Evolutionary conservation across 2,329 filamentous ascomycete genomes (phyloP).

Genomic region (Zopfia rhizophila): DNA sequence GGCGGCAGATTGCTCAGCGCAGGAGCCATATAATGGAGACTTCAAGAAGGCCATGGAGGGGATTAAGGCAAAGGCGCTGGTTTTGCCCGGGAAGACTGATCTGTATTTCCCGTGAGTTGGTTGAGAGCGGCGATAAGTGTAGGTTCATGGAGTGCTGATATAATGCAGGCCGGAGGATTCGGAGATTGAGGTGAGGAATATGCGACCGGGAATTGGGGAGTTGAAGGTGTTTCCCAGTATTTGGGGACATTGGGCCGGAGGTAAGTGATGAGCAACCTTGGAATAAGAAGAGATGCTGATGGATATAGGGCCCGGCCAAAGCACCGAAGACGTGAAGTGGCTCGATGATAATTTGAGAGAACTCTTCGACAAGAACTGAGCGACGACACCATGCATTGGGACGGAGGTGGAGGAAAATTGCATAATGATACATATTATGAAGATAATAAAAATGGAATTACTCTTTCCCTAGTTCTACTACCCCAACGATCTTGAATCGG

Average conservation of each 20-base stretch:
- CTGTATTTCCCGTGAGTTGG: constrained; percentile 84
- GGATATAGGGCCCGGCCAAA: constrained; percentile 71
- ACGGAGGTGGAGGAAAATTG: no score
- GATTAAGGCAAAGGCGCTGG: constrained; percentile 77
- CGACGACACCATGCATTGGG: no score
- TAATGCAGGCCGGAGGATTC: constrained; percentile 74
- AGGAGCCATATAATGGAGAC: constrained; percentile 74
- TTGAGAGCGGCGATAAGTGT: no score
- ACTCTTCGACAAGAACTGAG: constrained; percentile 58
- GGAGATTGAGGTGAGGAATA: constrained; percentile 74
- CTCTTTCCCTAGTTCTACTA: constrained; percentile 10
- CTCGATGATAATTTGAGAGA: constrained; percentile 69
- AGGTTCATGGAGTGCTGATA: not conserved
- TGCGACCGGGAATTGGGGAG: constrained; percentile 68
- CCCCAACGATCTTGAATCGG: constrained; percentile 37
- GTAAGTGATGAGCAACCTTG: constrained; percentile 49
- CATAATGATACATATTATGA: no score
- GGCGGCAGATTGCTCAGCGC: constrained; percentile 73
- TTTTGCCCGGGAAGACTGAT: constrained; percentile 78
- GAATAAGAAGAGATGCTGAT: constrained; percentile 18
- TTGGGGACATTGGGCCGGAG: constrained; percentile 69
- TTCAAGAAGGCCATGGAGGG: constrained; percentile 70
- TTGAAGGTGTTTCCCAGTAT: constrained; percentile 67
- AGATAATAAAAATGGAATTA: no score
- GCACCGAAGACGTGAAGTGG: constrained; percentile 76